A percentile compares a stretch with the other conserved stretches of the same genome.
Evolutionary conservation across 331 rosid species (phyloP).

Genomic region (Rosa hybrid): DNA sequence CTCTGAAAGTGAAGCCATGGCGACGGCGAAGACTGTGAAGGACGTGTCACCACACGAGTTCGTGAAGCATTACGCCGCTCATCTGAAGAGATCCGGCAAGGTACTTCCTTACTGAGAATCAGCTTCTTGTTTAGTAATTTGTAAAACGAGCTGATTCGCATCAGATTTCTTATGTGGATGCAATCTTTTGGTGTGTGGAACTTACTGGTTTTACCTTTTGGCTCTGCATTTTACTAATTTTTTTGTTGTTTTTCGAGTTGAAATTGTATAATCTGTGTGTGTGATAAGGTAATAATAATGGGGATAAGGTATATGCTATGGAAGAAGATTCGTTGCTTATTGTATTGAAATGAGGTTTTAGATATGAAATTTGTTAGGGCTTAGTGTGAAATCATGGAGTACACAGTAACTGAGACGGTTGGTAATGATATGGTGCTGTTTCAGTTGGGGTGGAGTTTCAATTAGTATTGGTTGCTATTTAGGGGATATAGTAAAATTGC

Average conservation of each 20-base stretch:
- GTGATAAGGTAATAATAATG: not conserved
- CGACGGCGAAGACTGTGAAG: constrained; percentile 70
- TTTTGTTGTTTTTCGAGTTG: not conserved
- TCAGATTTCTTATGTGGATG: too few relatives aligned
- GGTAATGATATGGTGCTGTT: not conserved
- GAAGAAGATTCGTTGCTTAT: not conserved
- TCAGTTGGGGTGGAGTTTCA: not conserved
- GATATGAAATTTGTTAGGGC: not conserved
- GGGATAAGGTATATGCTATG: not conserved
- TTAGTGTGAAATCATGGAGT: not conserved
- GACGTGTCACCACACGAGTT: constrained; percentile 88
- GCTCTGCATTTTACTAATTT: not conserved
- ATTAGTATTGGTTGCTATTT: not conserved
- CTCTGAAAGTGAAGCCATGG: constrained; percentile 44
- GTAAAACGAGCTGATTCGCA: too few relatives aligned
- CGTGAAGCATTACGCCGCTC: constrained; percentile 84
- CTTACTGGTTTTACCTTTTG: too few relatives aligned
- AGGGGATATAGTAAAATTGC: not conserved
- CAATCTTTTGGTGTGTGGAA: too few relatives aligned
- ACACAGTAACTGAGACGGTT: too few relatives aligned
- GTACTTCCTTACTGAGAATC: constrained; percentile 22
- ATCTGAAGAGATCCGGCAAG: constrained; percentile 86
- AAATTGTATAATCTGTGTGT: not conserved
- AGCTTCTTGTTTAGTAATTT: not conserved
- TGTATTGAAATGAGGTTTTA: not conserved